phyloP scores from a whole-genome alignment of 768 basidiomycete genomes.

The Hericium coralloides region DNA sequence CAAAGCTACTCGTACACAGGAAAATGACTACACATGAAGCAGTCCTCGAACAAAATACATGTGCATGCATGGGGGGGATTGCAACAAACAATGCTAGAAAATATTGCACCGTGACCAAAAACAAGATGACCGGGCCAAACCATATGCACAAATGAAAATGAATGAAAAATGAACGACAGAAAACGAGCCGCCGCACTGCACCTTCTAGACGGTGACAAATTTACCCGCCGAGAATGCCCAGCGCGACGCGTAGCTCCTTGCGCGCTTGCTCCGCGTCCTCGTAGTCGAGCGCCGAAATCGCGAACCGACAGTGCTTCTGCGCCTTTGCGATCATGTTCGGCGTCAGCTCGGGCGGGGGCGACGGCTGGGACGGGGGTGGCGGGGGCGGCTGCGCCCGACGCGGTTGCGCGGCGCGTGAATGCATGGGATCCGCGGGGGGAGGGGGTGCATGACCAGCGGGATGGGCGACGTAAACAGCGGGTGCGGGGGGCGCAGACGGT shows the following conservation, averaged over 20 bases:
- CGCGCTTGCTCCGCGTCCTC: slow-evolving; percentile 85
- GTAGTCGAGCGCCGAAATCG: slow-evolving; percentile 92
- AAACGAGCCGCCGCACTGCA: no score
- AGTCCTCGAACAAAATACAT: no score
- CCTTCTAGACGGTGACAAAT: no score
- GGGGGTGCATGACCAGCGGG: no score
- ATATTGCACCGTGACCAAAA: no score
- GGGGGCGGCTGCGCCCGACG: not conserved
- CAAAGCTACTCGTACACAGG: no score
- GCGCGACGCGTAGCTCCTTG: slow-evolving; percentile 71
- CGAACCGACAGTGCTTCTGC: slow-evolving; percentile 90
- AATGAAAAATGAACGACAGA: no score
- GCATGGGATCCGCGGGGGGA: not conserved
- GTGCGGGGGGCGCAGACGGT: slow-evolving; percentile 10
- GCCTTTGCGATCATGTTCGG: slow-evolving; percentile 59
- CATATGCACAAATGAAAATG: no score
- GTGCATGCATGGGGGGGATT: no score
- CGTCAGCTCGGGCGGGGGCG: slow-evolving; percentile 39
- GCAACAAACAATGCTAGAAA: no score
- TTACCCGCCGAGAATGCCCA: slow-evolving; percentile 55
- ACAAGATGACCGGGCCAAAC: no score
- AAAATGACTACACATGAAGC: no score
- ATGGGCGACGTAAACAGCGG: not conserved
- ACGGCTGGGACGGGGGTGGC: slow-evolving; percentile 1
- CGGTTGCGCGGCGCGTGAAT: not conserved